Base-by-base conservation (phyloP, 441 rosid genomes). In the Breynia disticha region DNA sequence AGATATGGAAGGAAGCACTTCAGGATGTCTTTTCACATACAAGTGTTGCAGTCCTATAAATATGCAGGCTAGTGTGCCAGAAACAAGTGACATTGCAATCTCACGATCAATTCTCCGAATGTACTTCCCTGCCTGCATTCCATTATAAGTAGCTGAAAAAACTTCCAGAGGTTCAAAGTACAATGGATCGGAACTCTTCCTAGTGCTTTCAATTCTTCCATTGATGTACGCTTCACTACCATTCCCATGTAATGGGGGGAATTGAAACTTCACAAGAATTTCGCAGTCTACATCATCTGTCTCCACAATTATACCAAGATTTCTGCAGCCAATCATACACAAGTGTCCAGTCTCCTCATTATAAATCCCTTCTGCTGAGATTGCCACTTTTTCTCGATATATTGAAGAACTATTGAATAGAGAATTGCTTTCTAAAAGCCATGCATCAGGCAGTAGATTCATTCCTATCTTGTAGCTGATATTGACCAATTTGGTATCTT, bases 241-340 rank as follows among this genome's bases (percentile, higher is more conserved):
- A 17, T 46, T 56, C 13, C 41, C 46, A 47, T 46, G 43, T 12
- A 66, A 16, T 5, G 72, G 74, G 50, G 76, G 63, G 38, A 72
- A 59, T 28, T 66, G 78, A 38, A 68, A 35, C 12, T 16, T 67
- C 43, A 73, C 45, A 17, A 65, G 57, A 37, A 73, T 64, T 48
- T 66, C 71, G 50, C 78, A 73, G 63, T 72, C 80, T 46, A 41
- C 4, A 5, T 58, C 60, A 1, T 19, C 55, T 24, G 41, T 18
- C 20, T 59, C 61, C 39, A 46, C 16, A 14, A 16, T 47, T 11
- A 17, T 21, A 6, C 7, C 41, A 6, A 63, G 24, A 20, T 55
- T 61, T 48, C 58, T 63, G 50, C 83, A 75, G 8, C 75, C 83
- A 12, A 73, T 58, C 78, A 78, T 70, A 55, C 78, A 72, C 55